Conservation (phyloP, 2,329 filamentous ascomycete genomes). For the Penicillium sumatraense region DNA sequence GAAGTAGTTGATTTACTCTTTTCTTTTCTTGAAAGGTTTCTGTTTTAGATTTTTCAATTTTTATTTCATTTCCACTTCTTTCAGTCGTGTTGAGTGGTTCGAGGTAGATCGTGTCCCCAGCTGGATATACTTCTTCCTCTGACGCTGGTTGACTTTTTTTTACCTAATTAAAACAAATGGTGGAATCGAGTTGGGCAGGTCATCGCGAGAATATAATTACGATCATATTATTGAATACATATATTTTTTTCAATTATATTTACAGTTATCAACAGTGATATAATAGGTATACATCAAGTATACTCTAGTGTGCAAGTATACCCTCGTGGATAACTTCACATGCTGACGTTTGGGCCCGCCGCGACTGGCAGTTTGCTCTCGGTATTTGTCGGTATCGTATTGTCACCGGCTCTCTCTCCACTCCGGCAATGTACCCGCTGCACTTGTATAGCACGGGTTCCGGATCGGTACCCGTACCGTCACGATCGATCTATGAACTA, state of each 20-base stretch:
- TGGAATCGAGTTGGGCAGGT: not conserved
- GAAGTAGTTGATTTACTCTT: not conserved
- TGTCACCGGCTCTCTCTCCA: too few relatives aligned
- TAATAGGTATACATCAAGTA: not conserved
- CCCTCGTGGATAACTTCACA: constrained; percentile 21
- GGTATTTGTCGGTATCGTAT: not conserved
- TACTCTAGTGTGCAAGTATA: not conserved
- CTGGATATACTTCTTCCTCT: constrained; percentile 22
- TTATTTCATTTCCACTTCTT: not conserved
- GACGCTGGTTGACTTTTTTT: constrained; percentile 17
- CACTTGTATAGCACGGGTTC: not conserved
- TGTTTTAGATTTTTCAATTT: not conserved
- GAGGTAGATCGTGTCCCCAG: not conserved
- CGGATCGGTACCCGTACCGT: not conserved
- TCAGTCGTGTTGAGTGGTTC: not conserved
- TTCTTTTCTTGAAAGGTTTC: constrained; percentile 5
- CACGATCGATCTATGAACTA: too few relatives aligned
- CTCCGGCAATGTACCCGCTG: too few relatives aligned
- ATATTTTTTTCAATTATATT: too few relatives aligned
- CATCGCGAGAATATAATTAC: not conserved
- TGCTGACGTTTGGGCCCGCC: constrained; percentile 20
- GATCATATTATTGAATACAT: not conserved
- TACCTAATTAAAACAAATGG: constrained; percentile 21
- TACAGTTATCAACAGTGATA: too few relatives aligned
- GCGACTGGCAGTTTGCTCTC: constrained; percentile 9